A percentile compares a stretch with the other conserved stretches of the same genome.
Conservation (phyloP, 1,284 basidiomycete genomes). For the Cutaneotrichosporon daszewskae region DNA sequence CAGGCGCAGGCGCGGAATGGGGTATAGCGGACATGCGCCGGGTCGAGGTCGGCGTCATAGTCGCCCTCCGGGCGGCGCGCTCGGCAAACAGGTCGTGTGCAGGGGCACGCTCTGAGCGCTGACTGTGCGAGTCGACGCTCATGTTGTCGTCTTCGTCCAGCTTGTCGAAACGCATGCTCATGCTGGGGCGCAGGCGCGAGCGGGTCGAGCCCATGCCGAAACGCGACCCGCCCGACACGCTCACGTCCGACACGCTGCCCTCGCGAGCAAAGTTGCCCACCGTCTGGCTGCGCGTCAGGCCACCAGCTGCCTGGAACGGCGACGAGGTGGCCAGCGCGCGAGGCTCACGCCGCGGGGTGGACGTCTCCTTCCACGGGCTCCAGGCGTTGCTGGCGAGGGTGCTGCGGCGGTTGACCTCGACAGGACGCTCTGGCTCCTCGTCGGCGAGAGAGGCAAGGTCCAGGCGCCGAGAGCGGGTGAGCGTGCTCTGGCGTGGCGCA, state of each 20-base stretch:
- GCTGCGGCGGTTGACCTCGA: neutral
- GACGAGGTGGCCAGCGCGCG: slow-evolving; percentile 19
- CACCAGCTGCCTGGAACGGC: slow-evolving; percentile 21
- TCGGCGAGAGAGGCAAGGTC: slow-evolving; percentile 19
- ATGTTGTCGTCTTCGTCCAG: slow-evolving; percentile 25
- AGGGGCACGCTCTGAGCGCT: slow-evolving; percentile 2
- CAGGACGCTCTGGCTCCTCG: slow-evolving; percentile 4
- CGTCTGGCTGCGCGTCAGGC: slow-evolving; percentile 32
- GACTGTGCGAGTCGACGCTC: slow-evolving; percentile 18
- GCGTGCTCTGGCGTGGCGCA: slow-evolving; percentile 1
- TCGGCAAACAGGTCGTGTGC: neutral
- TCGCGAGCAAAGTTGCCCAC: slow-evolving; percentile 22
- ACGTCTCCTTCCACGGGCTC: slow-evolving; percentile 35
- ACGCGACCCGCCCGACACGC: slow-evolving; percentile 16
- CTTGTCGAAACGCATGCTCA: slow-evolving; percentile 9
- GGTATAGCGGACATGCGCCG: slow-evolving; percentile 3
- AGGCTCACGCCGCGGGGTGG: slow-evolving; percentile 3
- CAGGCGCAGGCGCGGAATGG: neutral
- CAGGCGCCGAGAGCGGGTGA: slow-evolving; percentile 24
- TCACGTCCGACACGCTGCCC: slow-evolving; percentile 27
- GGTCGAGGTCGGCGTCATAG: neutral
- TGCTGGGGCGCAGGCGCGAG: slow-evolving; percentile 1
- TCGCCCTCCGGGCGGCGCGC: slow-evolving; percentile 1
- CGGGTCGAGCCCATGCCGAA: neutral
- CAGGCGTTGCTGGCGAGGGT: slow-evolving; percentile 13